Conservation (phyloP, 2,329 filamentous ascomycete genomes). For the Cladosporium austrohemisphaericum region DNA sequence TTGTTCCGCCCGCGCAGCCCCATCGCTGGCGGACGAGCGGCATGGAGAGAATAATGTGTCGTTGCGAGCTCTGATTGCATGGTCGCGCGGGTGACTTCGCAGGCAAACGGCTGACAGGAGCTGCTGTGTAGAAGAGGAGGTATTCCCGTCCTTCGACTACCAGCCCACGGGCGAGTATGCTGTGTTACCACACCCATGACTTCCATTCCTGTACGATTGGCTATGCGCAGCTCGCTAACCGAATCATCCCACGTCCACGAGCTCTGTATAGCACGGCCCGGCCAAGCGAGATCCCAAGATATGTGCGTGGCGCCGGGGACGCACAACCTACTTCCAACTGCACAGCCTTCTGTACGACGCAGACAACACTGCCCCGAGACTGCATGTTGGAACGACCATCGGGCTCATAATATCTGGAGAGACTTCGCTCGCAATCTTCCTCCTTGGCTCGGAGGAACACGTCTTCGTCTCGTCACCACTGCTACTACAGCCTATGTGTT, state of each 20-base stretch:
- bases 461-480: too few relatives aligned
- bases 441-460: too few relatives aligned
- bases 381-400: too few relatives aligned
- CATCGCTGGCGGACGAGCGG: too few relatives aligned
- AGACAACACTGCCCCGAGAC: too few relatives aligned
- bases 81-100: background rate
- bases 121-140: background rate
- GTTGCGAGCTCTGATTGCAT: background rate
- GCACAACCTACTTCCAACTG: constrained; percentile 12
- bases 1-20: background rate
- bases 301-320: constrained; percentile 7
- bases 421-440: too few relatives aligned
- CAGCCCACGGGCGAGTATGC: constrained; percentile 4
- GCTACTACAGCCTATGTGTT: too few relatives aligned
- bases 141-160: constrained; percentile 1
- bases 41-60: too few relatives aligned
- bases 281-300: constrained; percentile 1
- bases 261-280: constrained; percentile 1
- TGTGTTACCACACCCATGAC: background rate
- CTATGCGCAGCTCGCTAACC: constrained; percentile 4
- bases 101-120: constrained; percentile 6
- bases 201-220: background rate
- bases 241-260: background rate
- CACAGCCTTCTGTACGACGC: too few relatives aligned
- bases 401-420: too few relatives aligned